Conservation (phyloP, 495 filamentous ascomycete species). For the Barbatosphaeria neglecta region DNA sequence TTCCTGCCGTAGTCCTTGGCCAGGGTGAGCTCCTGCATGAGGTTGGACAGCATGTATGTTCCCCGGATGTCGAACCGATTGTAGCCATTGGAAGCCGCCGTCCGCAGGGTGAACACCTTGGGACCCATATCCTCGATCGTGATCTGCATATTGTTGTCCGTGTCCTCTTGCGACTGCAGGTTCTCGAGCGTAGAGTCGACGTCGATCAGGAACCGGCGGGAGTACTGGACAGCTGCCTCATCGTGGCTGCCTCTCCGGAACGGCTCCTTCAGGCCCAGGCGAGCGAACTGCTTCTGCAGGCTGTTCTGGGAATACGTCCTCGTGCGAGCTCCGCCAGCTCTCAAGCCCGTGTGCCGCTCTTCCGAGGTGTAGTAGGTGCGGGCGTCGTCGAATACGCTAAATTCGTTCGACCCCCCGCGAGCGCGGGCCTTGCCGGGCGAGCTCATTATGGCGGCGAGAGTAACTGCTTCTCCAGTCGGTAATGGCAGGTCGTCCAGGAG, state of each 20-base stretch:
- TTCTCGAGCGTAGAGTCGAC: conserved; percentile 64
- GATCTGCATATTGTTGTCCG: conserved; percentile 85
- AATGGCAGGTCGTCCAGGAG: no score
- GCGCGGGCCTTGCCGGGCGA: neutral
- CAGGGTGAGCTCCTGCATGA: conserved; percentile 84
- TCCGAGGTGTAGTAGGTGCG: conserved; percentile 38
- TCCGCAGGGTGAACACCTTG: conserved; percentile 77
- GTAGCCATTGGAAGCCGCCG: conserved; percentile 74
- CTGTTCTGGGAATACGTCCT: conserved; percentile 38
- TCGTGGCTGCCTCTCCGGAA: conserved; percentile 39
- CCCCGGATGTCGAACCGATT: conserved; percentile 78
- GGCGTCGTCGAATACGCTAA: conserved; percentile 34
- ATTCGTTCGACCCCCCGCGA: conserved; percentile 21
- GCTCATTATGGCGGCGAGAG: neutral
- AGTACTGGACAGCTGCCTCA: conserved; percentile 31
- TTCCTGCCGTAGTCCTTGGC: conserved; percentile 77
- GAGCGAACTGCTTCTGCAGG: conserved; percentile 31
- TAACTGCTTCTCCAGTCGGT: neutral
- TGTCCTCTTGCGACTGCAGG: conserved; percentile 73
- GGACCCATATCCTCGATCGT: conserved; percentile 92
- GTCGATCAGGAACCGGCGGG: conserved; percentile 63
- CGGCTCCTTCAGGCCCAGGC: conserved; percentile 27
- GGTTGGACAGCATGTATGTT: conserved; percentile 90
- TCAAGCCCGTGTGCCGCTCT: conserved; percentile 27
- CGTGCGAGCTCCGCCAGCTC: conserved; percentile 25